Base-by-base conservation (phyloP, 2,329 filamentous ascomycete species). In the Ceratocystis diversiconidia region DNA sequence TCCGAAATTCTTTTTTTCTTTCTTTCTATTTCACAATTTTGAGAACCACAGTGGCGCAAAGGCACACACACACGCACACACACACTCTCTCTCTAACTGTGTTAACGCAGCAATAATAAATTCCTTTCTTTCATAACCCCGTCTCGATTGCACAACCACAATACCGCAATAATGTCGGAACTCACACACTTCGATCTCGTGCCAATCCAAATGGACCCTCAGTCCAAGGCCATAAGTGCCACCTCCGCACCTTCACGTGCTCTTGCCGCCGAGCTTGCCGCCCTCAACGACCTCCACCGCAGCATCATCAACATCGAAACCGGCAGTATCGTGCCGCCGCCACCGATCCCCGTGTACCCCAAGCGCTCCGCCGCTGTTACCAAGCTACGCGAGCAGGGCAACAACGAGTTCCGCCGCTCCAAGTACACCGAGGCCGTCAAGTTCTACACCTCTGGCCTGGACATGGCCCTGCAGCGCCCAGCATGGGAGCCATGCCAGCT, bases 341-440 rank as follows among this genome's bases (percentile, higher is more conserved):
- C 92, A 0, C 94, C 94, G 0, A 82, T 95, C 52, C 92, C 92
- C 67, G 87, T 96, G 68, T 95, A 96, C 79, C 92, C 90, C 63
- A 96, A 96, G 78, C 90, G 92, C 72, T 86, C 83, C 70, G 90
- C 89, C 44, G 85, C 92, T 73, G 88, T 99, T 76, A 84, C 81
- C 76, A 97, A 97, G 78, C 85, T 97, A 70, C 89, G 91, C 74
- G 94, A 97, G 74, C 83, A 82, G 66, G 92, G 90, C 72, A 96
- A 96, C 79, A 78, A 78, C 67, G 85, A 89, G 70, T 92, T 89
- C 80, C 88, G 90, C 75, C 92, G 92, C 76, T 82, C 82, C 71
- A 82, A 85, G 70, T 85, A 88, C 77, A 76, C 76, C 65, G 90
- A 95, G 65, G 92, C 92, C 3, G 80, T 90, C 70, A 86, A 85